A percentile compares a stretch with the other conserved stretches of the same genome.
phyloP scores from a whole-genome alignment of 2,329 filamentous ascomycete species.

The Diaporthe velutina region DNA sequence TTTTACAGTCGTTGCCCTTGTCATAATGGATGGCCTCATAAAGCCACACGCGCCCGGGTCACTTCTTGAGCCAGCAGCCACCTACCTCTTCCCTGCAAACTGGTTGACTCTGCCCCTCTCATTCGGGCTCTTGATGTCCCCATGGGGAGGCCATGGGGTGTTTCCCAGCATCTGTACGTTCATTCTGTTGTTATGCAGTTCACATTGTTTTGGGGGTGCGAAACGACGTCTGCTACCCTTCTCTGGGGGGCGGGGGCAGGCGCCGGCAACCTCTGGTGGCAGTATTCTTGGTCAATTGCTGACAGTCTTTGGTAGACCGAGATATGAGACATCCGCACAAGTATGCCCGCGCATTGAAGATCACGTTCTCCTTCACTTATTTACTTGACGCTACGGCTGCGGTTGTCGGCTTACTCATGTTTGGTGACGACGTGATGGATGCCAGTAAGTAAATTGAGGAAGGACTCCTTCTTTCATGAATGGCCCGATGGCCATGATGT shows the following conservation, averaged over 20 bases:
- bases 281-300: not conserved
- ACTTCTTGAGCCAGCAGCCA: constrained; percentile 81
- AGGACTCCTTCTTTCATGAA: not conserved
- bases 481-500: not conserved
- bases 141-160: constrained; percentile 73
- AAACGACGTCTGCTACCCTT: not conserved
- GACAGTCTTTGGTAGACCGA: constrained; percentile 64
- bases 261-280: not conserved
- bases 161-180: constrained; percentile 78
- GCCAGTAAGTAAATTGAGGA: constrained; percentile 60
- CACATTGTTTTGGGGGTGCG: not conserved
- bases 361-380: constrained; percentile 89
- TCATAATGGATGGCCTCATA: constrained; percentile 87
- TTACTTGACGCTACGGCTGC: constrained; percentile 86
- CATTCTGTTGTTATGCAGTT: not conserved
- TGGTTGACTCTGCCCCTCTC: constrained; percentile 90
- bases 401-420: constrained; percentile 91
- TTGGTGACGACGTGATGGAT: constrained; percentile 87
- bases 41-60: constrained; percentile 87
- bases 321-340: constrained; percentile 83
- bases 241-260: not conserved
- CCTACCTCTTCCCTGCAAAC: constrained; percentile 85
- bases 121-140: constrained; percentile 89
- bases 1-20: constrained; percentile 79
- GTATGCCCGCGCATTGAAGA: constrained; percentile 79